Conservation (phyloP, 106 monocot genomes). For the Triglochin maritima region DNA sequence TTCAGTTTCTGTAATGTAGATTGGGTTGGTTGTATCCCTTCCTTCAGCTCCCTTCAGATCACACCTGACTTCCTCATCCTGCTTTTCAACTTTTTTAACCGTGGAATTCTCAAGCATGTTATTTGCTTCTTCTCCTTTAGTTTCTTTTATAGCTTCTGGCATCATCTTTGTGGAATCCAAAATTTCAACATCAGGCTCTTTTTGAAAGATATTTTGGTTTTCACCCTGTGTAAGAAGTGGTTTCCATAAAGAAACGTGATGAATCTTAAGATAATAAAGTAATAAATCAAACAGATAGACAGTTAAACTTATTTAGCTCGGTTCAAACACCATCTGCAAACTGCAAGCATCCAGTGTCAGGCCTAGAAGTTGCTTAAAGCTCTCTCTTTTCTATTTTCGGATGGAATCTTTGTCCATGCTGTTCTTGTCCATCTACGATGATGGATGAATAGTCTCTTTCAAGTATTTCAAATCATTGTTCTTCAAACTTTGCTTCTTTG, state of each 20-base stretch:
- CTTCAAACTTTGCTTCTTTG: not conserved
- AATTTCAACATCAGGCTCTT: conserved; percentile 3
- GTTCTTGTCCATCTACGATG: not conserved
- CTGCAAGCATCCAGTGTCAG: not conserved
- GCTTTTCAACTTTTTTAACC: too few species aligned
- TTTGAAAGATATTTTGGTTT: not conserved
- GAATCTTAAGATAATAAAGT: not conserved
- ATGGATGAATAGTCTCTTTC: not conserved
- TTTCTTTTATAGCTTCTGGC: not conserved
- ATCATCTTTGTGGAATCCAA: not conserved
- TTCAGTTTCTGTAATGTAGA: not conserved
- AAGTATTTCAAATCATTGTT: not conserved
- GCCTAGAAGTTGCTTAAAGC: not conserved
- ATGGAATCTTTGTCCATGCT: not conserved
- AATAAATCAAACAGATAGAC: not conserved
- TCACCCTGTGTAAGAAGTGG: not conserved
- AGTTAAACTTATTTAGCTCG: not conserved
- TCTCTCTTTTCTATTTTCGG: not conserved
- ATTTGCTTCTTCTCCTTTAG: not conserved
- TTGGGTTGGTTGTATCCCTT: too few species aligned
- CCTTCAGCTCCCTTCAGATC: too few species aligned
- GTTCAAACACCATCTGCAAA: not conserved
- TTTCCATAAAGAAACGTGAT: not conserved
- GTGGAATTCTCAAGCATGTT: too few species aligned
- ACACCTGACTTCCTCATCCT: too few species aligned